These are phyloP conservation scores for Cryphonectria naterciae DNA, from an alignment of 2,329 filamentous ascomycete genomes.

Conservation along the genomic window DNA sequence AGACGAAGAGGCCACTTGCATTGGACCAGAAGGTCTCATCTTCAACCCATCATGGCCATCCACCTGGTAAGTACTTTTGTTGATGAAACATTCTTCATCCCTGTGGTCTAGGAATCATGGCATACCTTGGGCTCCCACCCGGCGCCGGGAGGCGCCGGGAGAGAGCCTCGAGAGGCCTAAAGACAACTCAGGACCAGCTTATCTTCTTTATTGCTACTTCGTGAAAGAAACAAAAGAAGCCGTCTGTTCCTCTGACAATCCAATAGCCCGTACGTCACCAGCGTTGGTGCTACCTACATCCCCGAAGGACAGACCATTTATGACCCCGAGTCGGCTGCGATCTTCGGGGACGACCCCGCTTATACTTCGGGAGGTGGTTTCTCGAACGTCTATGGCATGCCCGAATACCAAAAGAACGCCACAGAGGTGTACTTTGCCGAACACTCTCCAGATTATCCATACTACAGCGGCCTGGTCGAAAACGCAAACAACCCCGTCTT, in stretches of 20 bases:
- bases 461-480: constrained; percentile 30
- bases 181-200: background rate
- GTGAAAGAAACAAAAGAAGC: background rate
- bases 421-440: constrained; percentile 46
- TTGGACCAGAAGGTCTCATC: constrained; percentile 43
- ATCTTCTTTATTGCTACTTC: background rate
- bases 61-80: constrained; percentile 39
- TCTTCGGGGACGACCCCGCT: constrained; percentile 3
- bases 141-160: too few relatives aligned
- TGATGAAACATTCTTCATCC: background rate
- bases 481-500: constrained; percentile 27
- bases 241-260: background rate
- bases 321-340: constrained; percentile 32
- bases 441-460: constrained; percentile 27
- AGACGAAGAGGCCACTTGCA: constrained; percentile 26
- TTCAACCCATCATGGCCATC: constrained; percentile 55
- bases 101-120: background rate
- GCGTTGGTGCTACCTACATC: constrained; percentile 31
- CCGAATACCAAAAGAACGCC: constrained; percentile 46
- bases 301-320: constrained; percentile 21
- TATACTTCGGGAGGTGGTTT: constrained; percentile 49
- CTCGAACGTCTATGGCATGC: constrained; percentile 49
- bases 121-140: background rate
- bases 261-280: constrained; percentile 43
- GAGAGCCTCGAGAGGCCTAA: background rate